Evolutionary conservation across 2,329 filamentous ascomycete genomes (phyloP), one percentile per base, ranked within the genome.

Genomic region (Stagonosporopsis vannaccii): DNA sequence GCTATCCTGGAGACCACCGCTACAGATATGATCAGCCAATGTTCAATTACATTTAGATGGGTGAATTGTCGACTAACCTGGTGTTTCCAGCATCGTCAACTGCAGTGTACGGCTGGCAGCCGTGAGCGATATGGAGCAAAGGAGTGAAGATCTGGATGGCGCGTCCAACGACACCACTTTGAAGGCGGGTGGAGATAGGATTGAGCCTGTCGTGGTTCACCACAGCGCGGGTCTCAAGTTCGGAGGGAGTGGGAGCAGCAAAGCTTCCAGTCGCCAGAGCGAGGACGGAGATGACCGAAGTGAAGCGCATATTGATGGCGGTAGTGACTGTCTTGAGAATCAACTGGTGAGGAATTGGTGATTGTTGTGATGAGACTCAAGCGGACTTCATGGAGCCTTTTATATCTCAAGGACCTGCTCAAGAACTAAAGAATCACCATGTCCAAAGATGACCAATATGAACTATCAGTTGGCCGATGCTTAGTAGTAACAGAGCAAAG

Each of bases 61-160:
- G 11, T 41, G 33, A 17, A 15, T 6, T 15, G 20, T 6, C 1
- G 30, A 22, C 44, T 42, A 25, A 86, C 84, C 79, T 78, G 19
- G 81, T 86, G 61, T 87, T 79, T 2, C 85, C 85, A 0, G 73
- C 67, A 0, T 78, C 78, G 58, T 88, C 83, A 1, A 87, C 85
- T 1, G 81, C 85, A 0, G 85, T 84, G 68, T 85, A 88, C 0
- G 84, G 83, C 13, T 87, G 84, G 62, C 85, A 88, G 37, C 85
- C 85, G 63, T 83, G 82, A 6, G 79, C 77, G 6, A 86, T 81
- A 12, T 84, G 61, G 4, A 86, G 74, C 41, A 77, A 77, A 0
- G 83, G 84, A 68, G 85, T 79, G 68, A 84, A 86, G 42, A 80
- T 80, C 42, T 81, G 63, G 59, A 84, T 83, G n/a, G 83, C 67